These are phyloP conservation scores for Hypoxylon lienhwacheense DNA, from an alignment of 495 filamentous ascomycete species.

Conservation along the genomic window DNA sequence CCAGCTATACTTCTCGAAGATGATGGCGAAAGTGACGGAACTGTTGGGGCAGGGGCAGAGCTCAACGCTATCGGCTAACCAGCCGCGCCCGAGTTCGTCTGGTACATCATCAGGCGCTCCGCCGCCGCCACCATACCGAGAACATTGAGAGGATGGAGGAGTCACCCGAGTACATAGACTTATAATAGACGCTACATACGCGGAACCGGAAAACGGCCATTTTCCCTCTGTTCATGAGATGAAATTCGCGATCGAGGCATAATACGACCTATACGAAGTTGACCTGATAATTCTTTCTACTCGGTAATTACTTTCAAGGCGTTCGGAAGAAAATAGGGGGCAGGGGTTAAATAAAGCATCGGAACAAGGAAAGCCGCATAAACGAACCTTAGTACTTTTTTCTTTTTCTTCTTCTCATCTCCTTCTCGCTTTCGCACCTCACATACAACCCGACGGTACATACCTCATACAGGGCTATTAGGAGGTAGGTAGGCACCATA, in stretches of 20 bases:
- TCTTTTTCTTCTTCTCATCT: too few species aligned
- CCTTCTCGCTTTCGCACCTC: too few species aligned
- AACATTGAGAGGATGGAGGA: slow-evolving; percentile 1
- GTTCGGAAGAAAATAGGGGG: too few species aligned
- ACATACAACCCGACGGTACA: too few species aligned
- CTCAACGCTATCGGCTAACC: not conserved
- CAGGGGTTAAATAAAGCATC: too few species aligned
- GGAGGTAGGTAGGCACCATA: too few species aligned
- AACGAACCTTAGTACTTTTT: too few species aligned
- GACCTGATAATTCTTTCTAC: too few species aligned
- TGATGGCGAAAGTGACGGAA: slow-evolving; percentile 46
- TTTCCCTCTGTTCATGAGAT: not conserved
- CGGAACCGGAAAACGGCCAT: not conserved
- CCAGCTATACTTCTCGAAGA: slow-evolving; percentile 52
- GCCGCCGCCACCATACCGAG: slow-evolving; percentile 35
- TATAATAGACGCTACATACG: not conserved
- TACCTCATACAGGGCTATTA: too few species aligned
- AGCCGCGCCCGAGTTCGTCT: not conserved
- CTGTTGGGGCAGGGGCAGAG: slow-evolving; percentile 11
- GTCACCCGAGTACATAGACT: not conserved
- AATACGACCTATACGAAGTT: not conserved
- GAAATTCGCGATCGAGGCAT: not conserved
- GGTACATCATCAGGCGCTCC: slow-evolving; percentile 15
- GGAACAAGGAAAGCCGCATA: too few species aligned
- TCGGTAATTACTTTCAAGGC: too few species aligned